phyloP scores from a whole-genome alignment of 177 flowering plant species.

The Telopea speciosissima region DNA sequence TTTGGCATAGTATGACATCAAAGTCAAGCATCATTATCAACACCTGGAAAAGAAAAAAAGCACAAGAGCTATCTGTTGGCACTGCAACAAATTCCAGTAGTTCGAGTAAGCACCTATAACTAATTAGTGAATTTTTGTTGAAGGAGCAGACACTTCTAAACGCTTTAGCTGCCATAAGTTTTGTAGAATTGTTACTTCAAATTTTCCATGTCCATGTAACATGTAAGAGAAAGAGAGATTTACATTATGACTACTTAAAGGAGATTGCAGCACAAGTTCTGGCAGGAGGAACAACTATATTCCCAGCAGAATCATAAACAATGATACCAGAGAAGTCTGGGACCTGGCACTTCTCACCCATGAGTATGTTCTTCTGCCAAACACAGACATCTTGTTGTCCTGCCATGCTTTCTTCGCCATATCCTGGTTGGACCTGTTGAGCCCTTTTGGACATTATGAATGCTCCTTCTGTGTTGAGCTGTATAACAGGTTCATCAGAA shows the following conservation, averaged over 20 bases:
- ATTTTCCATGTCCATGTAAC: neutral
- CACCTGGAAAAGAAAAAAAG: neutral
- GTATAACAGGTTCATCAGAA: slow-evolving; percentile 36
- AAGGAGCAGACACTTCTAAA: neutral
- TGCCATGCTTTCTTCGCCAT: slow-evolving; percentile 10
- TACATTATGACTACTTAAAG: slow-evolving; percentile 26
- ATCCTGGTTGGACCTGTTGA: neutral
- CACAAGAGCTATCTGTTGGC: neutral
- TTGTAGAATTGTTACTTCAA: too few species aligned
- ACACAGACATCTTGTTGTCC: slow-evolving; percentile 30
- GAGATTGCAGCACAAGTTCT: slow-evolving; percentile 29
- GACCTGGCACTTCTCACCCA: slow-evolving; percentile 83
- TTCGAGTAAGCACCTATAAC: too few species aligned
- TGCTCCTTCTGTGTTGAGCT: slow-evolving; percentile 29
- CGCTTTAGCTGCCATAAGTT: neutral
- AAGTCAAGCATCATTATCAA: neutral
- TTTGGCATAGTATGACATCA: neutral
- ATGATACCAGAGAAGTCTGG: slow-evolving; percentile 86
- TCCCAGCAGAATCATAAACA: slow-evolving; percentile 59
- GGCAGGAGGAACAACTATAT: slow-evolving; percentile 36
- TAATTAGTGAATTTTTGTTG: too few species aligned
- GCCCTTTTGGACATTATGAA: slow-evolving; percentile 5
- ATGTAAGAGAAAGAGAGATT: neutral
- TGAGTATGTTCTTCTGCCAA: slow-evolving; percentile 80
- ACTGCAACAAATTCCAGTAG: neutral